Evolutionary conservation across 306 rosid species (phyloP).

Genomic region (Dalbergia cochinchinensis): DNA sequence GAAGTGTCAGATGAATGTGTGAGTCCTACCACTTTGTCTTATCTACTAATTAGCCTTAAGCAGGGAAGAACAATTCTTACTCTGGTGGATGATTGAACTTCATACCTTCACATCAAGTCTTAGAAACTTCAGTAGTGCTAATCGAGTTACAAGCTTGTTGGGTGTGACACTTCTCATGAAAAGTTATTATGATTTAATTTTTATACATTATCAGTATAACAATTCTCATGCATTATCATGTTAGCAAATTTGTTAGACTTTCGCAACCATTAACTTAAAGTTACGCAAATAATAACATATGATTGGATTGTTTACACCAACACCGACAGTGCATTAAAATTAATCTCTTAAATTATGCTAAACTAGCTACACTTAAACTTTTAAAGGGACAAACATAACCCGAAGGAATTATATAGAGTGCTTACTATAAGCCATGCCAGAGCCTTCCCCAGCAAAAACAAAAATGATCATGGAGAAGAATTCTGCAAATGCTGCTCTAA

Average conservation of each 20-base stretch:
- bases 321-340: too few species aligned
- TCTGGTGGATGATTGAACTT: too few species aligned
- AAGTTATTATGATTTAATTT: neutral
- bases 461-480: slow-evolving; percentile 84
- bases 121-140: neutral
- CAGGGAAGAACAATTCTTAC: too few species aligned
- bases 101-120: too few species aligned
- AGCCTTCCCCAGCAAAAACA: slow-evolving; percentile 90
- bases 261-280: too few species aligned
- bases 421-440: slow-evolving; percentile 84
- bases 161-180: neutral
- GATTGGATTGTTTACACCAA: too few species aligned
- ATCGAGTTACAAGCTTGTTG: neutral
- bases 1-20: neutral
- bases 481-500: slow-evolving; percentile 83
- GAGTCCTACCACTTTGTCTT: neutral
- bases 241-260: too few species aligned
- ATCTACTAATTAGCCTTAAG: neutral
- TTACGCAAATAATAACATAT: too few species aligned
- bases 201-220: too few species aligned
- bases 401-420: neutral
- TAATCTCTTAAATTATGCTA: too few species aligned
- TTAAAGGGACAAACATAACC: neutral
- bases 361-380: neutral
- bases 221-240: too few species aligned